Evolutionary conservation across 495 filamentous ascomycete species (phyloP).

Genomic region (Neurospora sp.): DNA sequence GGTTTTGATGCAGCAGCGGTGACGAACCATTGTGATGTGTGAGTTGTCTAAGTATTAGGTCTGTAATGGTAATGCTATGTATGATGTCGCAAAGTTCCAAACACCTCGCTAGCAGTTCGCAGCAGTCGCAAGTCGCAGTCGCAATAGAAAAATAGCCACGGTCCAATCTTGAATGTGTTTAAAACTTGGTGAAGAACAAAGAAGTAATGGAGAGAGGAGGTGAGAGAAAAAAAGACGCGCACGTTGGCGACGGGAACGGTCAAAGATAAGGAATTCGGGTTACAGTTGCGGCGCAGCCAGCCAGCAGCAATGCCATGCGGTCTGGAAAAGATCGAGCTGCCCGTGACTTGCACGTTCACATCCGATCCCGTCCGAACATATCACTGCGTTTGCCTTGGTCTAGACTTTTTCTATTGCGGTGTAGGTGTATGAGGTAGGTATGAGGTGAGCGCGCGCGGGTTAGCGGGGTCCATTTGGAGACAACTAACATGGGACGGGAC

Average conservation of each 20-base stretch:
- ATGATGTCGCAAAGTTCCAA: not conserved
- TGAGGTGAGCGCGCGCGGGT: not conserved
- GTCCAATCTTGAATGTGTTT: not conserved
- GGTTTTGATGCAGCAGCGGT: not conserved
- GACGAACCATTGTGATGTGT: not conserved
- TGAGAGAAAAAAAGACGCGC: not conserved
- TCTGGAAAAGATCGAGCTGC: not conserved
- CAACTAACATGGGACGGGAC: not conserved
- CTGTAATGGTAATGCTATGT: not conserved
- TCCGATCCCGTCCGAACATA: not conserved
- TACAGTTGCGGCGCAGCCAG: not conserved
- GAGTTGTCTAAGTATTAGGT: not conserved
- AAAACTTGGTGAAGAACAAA: not conserved
- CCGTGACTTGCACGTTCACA: not conserved
- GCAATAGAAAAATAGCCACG: not conserved
- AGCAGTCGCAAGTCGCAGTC: not conserved
- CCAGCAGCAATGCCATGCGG: not conserved
- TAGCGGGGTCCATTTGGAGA: not conserved
- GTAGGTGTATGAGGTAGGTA: not conserved
- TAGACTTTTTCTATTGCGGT: not conserved
- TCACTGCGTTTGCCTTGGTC: not conserved
- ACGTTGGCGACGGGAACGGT: not conserved
- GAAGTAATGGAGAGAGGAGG: not conserved
- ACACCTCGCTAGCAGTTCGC: not conserved
- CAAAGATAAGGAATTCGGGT: not conserved